Evolutionary conservation across 1,139 yeast species (phyloP), one percentile per base, ranked within the genome.

Genomic region (Sugiyamaella novakii): DNA sequence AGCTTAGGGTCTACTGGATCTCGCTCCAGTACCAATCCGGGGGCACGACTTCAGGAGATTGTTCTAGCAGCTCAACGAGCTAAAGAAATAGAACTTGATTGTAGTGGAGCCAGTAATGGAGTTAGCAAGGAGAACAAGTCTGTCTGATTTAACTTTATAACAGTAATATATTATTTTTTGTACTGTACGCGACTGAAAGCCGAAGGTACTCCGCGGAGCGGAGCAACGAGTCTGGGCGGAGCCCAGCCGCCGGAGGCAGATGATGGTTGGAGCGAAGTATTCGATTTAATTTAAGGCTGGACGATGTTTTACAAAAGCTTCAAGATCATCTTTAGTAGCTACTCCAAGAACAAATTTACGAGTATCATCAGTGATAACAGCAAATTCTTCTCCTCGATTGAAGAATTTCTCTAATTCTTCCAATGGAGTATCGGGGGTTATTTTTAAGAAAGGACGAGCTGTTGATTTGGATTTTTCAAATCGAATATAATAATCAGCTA

Each of bases 21-120:
- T 10, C 46, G 46, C 11, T 25, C 38, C 3, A 46, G 12, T 5
- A 22, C 19, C 11, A 15, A 33, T 27, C 28, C 41, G 22, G 52
- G 55, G 49, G 70, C 76, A 11, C 80, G 87, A 4, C 84, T 87
- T 67, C 84, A 82, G 34, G 91, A 83, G 62, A 78, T 87, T 54
- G 95, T 87, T 2, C 76, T 74, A 49, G 83, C 92, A 1, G 95
- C 91, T 0, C 44, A 40, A 15, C 27, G 44, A 3, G 44, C 44
- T 10, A 40, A 40, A 30, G 33, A 25, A 21, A 42, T 42, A 5
- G 28, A 30, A 29, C 39, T 14, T 17, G 25, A 30, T 22, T 30
- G 31, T 28, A n/a, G n/a, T n/a, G n/a, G n/a, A n/a, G n/a, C n/a
- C n/a, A n/a, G n/a, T n/a, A n/a, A n/a, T n/a, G 29, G 37, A 15